These are phyloP conservation scores for Sambucus nigra DNA, from an alignment of 129 eudicot genomes.

Conservation along the genomic window DNA sequence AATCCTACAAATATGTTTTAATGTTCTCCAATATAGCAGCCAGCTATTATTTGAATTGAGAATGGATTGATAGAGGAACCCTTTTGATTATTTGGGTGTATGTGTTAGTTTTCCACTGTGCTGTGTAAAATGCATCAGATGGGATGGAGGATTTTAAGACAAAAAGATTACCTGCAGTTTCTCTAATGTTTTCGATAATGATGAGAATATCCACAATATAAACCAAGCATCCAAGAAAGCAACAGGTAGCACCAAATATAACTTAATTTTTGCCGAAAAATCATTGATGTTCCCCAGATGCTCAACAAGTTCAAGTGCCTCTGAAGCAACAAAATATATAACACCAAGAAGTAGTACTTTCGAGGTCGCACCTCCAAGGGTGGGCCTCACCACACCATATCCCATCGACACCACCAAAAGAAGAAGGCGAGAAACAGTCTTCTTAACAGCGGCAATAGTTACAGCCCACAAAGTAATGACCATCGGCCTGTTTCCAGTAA, in stretches of 20 bases:
- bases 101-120: too few relatives aligned
- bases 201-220: constrained; percentile 72
- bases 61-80: too few relatives aligned
- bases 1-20: too few relatives aligned
- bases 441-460: constrained; percentile 51
- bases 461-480: constrained; percentile 70
- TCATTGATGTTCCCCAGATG: constrained; percentile 64
- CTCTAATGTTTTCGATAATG: constrained; percentile 60
- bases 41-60: too few relatives aligned
- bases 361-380: constrained; percentile 57
- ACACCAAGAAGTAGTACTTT: constrained; percentile 49
- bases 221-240: constrained; percentile 62
- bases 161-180: constrained; percentile 55
- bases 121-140: too few relatives aligned
- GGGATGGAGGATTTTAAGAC: background rate
- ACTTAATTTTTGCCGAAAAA: constrained; percentile 43
- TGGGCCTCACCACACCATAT: constrained; percentile 68
- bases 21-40: too few relatives aligned
- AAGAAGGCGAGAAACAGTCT: constrained; percentile 56
- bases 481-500: constrained; percentile 55
- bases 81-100: too few relatives aligned
- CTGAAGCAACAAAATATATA: constrained; percentile 50
- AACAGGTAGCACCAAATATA: constrained; percentile 65
- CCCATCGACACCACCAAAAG: constrained; percentile 76
- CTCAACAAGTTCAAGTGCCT: constrained; percentile 65